Percentiles rank a stretch among this genome's conserved stretches.
phyloP scores from a whole-genome alignment of 1,284 basidiomycete species.

The Sanguinoderma infundibulare region DNA sequence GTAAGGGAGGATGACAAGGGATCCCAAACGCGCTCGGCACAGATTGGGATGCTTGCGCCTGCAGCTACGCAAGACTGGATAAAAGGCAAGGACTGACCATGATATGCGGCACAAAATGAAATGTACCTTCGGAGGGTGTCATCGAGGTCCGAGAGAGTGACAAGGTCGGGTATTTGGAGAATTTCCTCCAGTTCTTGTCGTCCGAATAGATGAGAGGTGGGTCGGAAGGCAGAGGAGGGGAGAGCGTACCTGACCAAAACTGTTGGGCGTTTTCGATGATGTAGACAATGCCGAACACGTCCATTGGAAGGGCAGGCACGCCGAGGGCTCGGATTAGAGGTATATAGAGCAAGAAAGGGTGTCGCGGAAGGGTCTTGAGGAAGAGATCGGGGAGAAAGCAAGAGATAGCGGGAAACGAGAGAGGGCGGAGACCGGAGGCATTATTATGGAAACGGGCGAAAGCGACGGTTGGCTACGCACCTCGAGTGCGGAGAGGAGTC shows the following conservation, averaged over 20 bases:
- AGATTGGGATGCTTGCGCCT: not conserved
- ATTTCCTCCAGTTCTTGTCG: slow-evolving; percentile 82
- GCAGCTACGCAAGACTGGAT: not conserved
- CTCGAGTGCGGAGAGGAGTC: not conserved
- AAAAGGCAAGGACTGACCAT: slow-evolving; percentile 63
- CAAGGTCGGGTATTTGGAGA: slow-evolving; percentile 66
- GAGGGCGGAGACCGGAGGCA: not conserved
- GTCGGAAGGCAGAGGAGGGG: not conserved
- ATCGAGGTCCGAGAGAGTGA: slow-evolving; percentile 78
- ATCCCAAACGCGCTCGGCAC: not conserved
- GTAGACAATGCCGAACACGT: slow-evolving; percentile 73
- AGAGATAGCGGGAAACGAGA: not conserved
- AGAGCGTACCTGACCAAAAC: slow-evolving; percentile 80
- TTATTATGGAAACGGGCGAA: not conserved
- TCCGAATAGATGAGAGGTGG: not conserved
- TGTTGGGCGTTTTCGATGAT: slow-evolving; percentile 80
- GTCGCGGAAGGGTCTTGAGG: not conserved
- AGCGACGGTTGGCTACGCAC: not conserved
- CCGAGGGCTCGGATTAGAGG: not conserved
- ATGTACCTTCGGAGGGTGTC: slow-evolving; percentile 78
- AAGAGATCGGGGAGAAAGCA: not conserved
- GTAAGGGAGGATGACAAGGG: slow-evolving; percentile 6
- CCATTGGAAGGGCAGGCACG: slow-evolving; percentile 29
- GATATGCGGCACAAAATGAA: slow-evolving; percentile 80
- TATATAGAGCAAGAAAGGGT: not conserved